phyloP scores from a whole-genome alignment of 306 rosid genomes.

The Acacia crassicarpa region DNA sequence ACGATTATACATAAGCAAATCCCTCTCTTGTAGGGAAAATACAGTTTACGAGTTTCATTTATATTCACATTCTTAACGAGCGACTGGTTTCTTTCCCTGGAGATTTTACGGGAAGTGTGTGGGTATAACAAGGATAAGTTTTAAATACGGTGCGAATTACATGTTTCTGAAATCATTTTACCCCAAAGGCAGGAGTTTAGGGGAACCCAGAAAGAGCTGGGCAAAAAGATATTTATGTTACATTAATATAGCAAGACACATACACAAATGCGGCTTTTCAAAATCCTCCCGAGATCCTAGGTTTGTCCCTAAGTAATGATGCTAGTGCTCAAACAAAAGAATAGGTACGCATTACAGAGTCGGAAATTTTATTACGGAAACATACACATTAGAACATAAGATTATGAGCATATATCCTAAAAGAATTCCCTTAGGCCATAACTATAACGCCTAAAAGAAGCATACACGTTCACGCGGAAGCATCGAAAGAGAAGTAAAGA shows the following conservation, averaged over 20 bases:
- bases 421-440: constrained; percentile 28
- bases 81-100: neutral
- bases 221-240: neutral
- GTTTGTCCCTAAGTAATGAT: neutral
- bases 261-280: too few relatives aligned
- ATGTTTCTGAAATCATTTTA: neutral
- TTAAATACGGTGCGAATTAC: neutral
- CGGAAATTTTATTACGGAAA: constrained; percentile 33
- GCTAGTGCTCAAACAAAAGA: neutral
- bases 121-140: neutral
- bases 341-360: neutral
- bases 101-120: neutral
- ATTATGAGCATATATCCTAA: constrained; percentile 27
- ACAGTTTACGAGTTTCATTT: neutral
- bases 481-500: constrained; percentile 14
- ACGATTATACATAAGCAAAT: neutral
- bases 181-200: neutral
- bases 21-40: neutral
- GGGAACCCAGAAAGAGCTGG: neutral
- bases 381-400: constrained; percentile 28
- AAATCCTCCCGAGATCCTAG: neutral
- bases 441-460: constrained; percentile 7
- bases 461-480: constrained; percentile 34
- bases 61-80: neutral
- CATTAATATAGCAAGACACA: neutral